Evolutionary conservation across 2,329 filamentous ascomycete genomes (phyloP), one percentile per base, ranked within the genome.

Genomic region (Chaetomiaceae sp.): DNA sequence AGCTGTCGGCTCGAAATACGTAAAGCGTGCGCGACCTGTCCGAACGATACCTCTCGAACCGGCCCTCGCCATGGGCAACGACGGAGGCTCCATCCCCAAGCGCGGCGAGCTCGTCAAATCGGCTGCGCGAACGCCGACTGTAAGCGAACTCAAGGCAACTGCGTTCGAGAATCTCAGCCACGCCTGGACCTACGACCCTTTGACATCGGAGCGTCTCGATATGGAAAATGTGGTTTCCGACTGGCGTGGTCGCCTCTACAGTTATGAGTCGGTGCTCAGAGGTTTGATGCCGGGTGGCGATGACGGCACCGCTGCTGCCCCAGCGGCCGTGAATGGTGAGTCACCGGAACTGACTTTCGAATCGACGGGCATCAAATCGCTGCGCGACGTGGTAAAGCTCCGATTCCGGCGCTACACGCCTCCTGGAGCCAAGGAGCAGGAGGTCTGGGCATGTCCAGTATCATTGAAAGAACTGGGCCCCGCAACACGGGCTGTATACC

Each of bases 81-180:
- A 99, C 69, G 94, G 94, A 62, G 94, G 94, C 68, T 92, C 89
- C 62, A 99, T 99, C 62, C 94, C 94, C 5, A 97, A 87, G 58
- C 89, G 95, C 29, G 87, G 90, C 66, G 95, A 99, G 71, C 88
- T 99, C 41, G 94, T 99, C 69, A 95, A 95, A 72, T 87, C 92
- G 70, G 90, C 91, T 25, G 90, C 91, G 37, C 87, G 89, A 63
- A 80, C 84, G 47, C 88, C 87, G 20, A 95, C 88, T 30, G 80
- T 89, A 25, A 85, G 89, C 42, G 87, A 97, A 74, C 75, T 96
- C 53, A 97, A 97, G 73, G 90, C 94, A 59, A 86, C 87, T 8
- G 86, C 86, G 60, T 84, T 87, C 66, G 92, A 96, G 70, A 87
- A 89, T 37, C 86, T 94, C 66, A 81, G 84, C 55, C 90, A 97